Conservation (phyloP, 2,329 filamentous ascomycete genomes). For the Pseudofabraea citricarpa region DNA sequence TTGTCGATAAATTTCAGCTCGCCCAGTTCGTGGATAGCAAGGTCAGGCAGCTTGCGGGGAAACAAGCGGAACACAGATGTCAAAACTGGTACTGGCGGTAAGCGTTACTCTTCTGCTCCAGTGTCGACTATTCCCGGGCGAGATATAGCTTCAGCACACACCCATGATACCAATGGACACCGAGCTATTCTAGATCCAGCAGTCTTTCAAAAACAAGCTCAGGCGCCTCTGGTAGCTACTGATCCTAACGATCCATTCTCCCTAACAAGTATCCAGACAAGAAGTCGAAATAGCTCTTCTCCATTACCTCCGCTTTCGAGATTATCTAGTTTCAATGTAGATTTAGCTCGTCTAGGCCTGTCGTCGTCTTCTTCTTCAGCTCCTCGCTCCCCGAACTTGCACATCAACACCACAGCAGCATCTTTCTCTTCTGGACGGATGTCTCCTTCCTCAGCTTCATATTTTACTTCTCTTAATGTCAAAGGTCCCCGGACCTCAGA, state of each 20-base stretch:
- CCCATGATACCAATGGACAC: constrained; percentile 10
- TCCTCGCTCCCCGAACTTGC: constrained; percentile 19
- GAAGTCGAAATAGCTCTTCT: constrained; percentile 43
- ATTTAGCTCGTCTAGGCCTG: constrained; percentile 41
- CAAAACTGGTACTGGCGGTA: constrained; percentile 35
- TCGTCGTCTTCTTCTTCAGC: constrained; percentile 33
- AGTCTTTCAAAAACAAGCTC: constrained; percentile 15
- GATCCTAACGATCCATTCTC: constrained; percentile 20
- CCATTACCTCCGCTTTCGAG: constrained; percentile 50
- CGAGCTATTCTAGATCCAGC: constrained; percentile 19
- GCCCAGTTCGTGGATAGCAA: constrained; percentile 51
- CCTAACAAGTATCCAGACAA: constrained; percentile 12
- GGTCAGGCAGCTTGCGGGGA: constrained; percentile 50
- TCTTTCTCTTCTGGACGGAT: constrained; percentile 37
- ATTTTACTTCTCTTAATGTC: constrained; percentile 13
- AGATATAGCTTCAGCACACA: constrained; percentile 20
- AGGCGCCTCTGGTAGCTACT: constrained; percentile 10
- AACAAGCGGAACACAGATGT: constrained; percentile 44
- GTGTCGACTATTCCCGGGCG: constrained; percentile 26
- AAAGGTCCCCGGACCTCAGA: constrained; percentile 20
- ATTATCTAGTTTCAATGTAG: constrained; percentile 50
- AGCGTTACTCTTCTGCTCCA: constrained; percentile 51
- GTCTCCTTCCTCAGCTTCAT: constrained; percentile 30
- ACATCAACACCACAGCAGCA: constrained; percentile 25
- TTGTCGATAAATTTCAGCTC: constrained; percentile 57